Base-by-base conservation (phyloP, 1,139 yeast genomes). In the Pichia kudriavzevii region DNA sequence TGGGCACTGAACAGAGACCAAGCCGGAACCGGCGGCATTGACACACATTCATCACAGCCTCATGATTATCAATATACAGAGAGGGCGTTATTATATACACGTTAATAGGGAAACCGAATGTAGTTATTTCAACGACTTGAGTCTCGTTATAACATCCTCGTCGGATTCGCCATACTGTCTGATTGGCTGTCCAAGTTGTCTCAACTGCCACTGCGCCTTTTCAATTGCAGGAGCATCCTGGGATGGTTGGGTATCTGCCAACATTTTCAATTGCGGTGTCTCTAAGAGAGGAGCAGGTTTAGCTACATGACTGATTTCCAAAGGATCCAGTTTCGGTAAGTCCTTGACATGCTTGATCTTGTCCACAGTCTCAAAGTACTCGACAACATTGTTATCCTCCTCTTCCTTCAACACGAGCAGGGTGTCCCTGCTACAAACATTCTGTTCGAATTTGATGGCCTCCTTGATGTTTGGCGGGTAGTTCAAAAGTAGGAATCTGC, bases 371-470 rank as follows among this genome's bases (percentile, higher is more conserved):
- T 67, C 67, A 46, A 72, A 78, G 53, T 78, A 78, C 23, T 75
- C 75, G 37, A 67, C 61, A 16, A 76, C 55, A n/a, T 43, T 30
- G 12, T 46, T 40, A 14, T 47, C 45, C 11, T 57, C 48, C 10
- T 57, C 47, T 3, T 60, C 54, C 24, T 39, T 24, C 8, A 32
- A 13, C 9, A 26, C 26, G n/a, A 39, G 13, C 12, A 63, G 49
- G 15, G 66, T 48, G 31, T 61, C 60, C 24, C 72, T 59, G 23
- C 64, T 65, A 2, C 75, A 64, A 32, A 73, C 61, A 41, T 72
- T 77, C 44, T 71, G 73, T 52, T 73, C 79, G 46, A 73, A 73
- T 46, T 70, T 73, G 39, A 76, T 71, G 9, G 83, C 82, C 43
- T 78, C 84, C 30, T 67, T 69, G 25, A 79, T 67, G 16, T 64